Conservation (phyloP, 2,329 filamentous ascomycete species). For the Chaetomium olivaceum region DNA sequence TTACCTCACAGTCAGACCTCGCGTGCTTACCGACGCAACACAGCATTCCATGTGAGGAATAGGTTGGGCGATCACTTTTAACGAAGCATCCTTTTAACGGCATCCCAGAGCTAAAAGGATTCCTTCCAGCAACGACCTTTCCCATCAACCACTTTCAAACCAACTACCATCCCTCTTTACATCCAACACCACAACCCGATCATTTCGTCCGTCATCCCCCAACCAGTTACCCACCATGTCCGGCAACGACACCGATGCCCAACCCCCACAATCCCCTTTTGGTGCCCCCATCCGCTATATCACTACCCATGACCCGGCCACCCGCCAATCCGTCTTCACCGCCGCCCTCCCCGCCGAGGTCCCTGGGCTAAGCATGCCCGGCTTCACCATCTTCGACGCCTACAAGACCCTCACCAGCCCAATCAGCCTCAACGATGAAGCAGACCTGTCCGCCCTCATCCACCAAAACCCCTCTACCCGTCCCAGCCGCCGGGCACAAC, state of each 20-base stretch:
- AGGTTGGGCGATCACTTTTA: neutral
- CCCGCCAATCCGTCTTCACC: slow-evolving; percentile 7
- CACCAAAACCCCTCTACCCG: neutral
- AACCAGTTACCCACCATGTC: neutral
- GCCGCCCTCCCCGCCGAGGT: neutral
- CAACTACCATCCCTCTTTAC: neutral
- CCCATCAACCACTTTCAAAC: neutral
- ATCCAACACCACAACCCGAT: neutral
- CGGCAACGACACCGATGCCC: neutral
- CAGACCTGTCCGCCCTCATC: neutral
- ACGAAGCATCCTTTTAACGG: neutral
- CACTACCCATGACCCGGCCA: neutral
- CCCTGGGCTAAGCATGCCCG: neutral
- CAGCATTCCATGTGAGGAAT: neutral
- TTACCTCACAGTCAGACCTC: neutral
- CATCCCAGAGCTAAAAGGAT: neutral
- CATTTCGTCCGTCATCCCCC: neutral
- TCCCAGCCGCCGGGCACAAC: neutral
- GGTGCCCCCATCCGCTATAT: neutral
- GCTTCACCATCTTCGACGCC: neutral
- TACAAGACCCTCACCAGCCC: neutral
- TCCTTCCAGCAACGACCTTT: neutral
- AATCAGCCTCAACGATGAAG: neutral
- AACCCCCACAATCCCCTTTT: neutral
- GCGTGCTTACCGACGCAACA: neutral